Conservation (phyloP, 305 asterid genomes). For the Fraxinus floribunda region DNA sequence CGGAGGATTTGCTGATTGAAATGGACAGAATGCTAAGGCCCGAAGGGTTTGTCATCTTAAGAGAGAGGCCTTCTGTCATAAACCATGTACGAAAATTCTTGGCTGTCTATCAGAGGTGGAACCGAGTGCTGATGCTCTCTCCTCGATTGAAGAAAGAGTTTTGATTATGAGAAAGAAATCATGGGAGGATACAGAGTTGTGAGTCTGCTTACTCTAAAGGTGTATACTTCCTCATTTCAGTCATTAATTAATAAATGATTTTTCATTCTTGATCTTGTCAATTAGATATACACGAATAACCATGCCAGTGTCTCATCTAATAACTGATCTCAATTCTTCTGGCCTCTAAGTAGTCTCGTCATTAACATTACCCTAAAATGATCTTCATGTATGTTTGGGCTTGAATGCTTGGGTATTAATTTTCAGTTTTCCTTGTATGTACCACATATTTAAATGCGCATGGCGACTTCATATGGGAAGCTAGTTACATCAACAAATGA, state of each 20-base stretch:
- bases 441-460: not conserved
- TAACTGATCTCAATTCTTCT: not conserved
- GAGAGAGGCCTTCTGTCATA: conserved; percentile 62
- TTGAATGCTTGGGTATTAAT: not conserved
- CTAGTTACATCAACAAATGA: not conserved
- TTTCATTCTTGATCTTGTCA: not conserved
- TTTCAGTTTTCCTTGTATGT: not conserved
- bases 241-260: not conserved
- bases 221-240: conserved; percentile 19
- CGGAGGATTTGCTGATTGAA: conserved; percentile 76
- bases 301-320: not conserved
- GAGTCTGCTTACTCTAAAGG: conserved; percentile 18
- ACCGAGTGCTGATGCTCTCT: conserved; percentile 58
- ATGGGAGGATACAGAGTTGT: conserved; percentile 45
- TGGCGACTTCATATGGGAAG: not conserved
- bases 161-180: conserved; percentile 57
- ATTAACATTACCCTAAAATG: not conserved
- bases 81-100: conserved; percentile 52
- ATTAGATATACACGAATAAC: not conserved
- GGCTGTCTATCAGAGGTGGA: conserved; percentile 69
- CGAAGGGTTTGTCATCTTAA: conserved; percentile 69
- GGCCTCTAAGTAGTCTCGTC: not conserved
- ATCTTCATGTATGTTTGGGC: not conserved
- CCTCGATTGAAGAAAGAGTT: conserved; percentile 46
- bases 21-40: conserved; percentile 90